These are phyloP conservation scores for Cyanophora paradoxa DNA, from an alignment of 78 protist species.

Conservation along the genomic window DNA sequence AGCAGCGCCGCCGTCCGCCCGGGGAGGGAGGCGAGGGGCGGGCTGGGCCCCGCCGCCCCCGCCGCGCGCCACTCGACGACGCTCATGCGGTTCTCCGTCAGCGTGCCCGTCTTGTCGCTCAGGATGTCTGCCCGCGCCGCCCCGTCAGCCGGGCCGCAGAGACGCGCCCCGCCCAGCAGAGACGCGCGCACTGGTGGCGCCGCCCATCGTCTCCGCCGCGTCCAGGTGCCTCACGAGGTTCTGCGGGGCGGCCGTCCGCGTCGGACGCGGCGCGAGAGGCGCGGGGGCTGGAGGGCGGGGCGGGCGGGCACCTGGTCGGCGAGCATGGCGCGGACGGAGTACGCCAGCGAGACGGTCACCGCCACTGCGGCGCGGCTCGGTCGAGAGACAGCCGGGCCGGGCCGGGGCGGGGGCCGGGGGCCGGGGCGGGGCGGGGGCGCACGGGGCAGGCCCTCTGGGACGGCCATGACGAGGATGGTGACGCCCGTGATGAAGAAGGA, in stretches of 20 bases:
- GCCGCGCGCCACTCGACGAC: too few relatives aligned
- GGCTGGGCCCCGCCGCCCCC: too few relatives aligned
- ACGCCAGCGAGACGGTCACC: conserved; percentile 90
- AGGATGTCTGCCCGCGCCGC: too few relatives aligned
- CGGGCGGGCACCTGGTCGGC: background rate
- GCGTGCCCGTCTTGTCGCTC: conserved; percentile 91
- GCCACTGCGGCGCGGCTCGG: too few relatives aligned
- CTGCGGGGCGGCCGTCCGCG: conserved; percentile 67
- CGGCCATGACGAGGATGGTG: conserved; percentile 93
- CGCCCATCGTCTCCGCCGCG: conserved; percentile 91
- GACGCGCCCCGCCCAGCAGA: too few relatives aligned
- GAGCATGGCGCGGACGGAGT: conserved; percentile 55
- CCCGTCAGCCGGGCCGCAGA: too few relatives aligned
- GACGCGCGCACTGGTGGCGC: conserved; percentile 74
- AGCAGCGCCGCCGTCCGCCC: too few relatives aligned
- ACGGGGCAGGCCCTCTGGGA: conserved; percentile 87
- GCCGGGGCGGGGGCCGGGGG: too few relatives aligned
- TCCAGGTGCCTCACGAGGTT: conserved; percentile 75
- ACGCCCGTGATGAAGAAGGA: conserved; percentile 68
- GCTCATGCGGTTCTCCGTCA: conserved; percentile 60
- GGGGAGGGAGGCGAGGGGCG: too few relatives aligned
- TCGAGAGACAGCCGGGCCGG: too few relatives aligned
- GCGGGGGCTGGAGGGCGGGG: background rate
- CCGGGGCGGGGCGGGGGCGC: too few relatives aligned
- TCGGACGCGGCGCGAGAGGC: background rate